Percentiles rank a stretch among this genome's conserved stretches.
Evolutionary conservation across 2,329 filamentous ascomycete genomes (phyloP).

Genomic region (Pestalotiopsis sp.): DNA sequence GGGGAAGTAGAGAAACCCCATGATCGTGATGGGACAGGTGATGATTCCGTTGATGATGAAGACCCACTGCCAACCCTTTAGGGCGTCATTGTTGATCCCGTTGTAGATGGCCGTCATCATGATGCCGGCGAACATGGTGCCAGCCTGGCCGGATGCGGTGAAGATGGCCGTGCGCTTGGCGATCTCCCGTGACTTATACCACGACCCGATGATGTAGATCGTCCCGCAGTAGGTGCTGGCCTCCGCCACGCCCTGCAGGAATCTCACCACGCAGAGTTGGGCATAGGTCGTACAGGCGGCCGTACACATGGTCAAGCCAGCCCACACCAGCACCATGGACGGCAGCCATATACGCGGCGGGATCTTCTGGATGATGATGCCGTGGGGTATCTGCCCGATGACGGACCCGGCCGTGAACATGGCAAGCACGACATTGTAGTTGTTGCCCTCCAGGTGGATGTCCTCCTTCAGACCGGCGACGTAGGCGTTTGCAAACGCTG

Average conservation of each 20-base stretch:
- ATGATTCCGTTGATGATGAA: slow-evolving; percentile 61
- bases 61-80: slow-evolving; percentile 52
- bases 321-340: slow-evolving; percentile 49
- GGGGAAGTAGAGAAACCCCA: slow-evolving; percentile 49
- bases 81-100: slow-evolving; percentile 39
- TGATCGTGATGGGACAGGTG: slow-evolving; percentile 52
- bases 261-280: slow-evolving; percentile 41
- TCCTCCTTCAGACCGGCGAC: slow-evolving; percentile 43
- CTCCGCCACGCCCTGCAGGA: slow-evolving; percentile 47
- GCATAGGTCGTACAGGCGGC: slow-evolving; percentile 32
- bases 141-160: slow-evolving; percentile 52
- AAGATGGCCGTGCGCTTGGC: slow-evolving; percentile 57
- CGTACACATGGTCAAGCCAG: slow-evolving; percentile 39
- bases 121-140: slow-evolving; percentile 56
- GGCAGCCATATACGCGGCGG: slow-evolving; percentile 50
- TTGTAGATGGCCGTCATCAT: slow-evolving; percentile 51
- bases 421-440: slow-evolving; percentile 40
- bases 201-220: slow-evolving; percentile 53
- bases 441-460: slow-evolving; percentile 37
- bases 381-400: slow-evolving; percentile 45
- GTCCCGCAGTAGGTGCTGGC: slow-evolving; percentile 49
- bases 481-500: slow-evolving; percentile 46
- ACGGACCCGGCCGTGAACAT: slow-evolving; percentile 33
- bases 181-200: slow-evolving; percentile 56
- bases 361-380: slow-evolving; percentile 49